Evolutionary conservation across 192 early-diverging fungal genomes (phyloP).

Genomic region (Lobosporangium transversale): DNA sequence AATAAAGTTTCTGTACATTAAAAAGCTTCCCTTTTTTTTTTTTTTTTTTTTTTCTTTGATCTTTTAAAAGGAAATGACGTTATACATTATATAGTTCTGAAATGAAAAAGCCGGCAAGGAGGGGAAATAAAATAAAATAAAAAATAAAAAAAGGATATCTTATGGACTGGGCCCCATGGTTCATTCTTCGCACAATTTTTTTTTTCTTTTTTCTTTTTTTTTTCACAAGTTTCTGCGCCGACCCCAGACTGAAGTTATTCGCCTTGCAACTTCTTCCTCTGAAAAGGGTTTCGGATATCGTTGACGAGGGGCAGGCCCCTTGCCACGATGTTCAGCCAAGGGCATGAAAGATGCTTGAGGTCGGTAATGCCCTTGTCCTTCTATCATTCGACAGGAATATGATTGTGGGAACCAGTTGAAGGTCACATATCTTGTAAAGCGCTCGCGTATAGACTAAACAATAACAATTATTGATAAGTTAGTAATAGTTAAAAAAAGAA

Average conservation of each 20-base stretch:
- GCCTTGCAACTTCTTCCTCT: neutral
- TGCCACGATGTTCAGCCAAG: neutral
- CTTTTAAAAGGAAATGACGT: no score
- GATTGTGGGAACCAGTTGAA: constrained; percentile 11
- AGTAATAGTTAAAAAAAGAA: neutral
- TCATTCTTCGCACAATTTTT: no score
- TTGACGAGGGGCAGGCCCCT: neutral
- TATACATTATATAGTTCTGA: no score
- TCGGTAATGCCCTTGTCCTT: neutral
- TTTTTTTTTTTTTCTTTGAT: no score
- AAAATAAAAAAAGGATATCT: no score
- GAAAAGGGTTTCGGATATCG: neutral
- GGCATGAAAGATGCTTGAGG: constrained; percentile 6
- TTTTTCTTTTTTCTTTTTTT: neutral
- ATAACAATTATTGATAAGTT: neutral
- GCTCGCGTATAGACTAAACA: constrained; percentile 1
- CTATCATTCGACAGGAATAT: neutral
- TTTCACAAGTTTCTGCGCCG: neutral
- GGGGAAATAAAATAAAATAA: no score
- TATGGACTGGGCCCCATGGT: no score
- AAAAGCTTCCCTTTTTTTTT: no score
- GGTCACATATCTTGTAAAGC: neutral
- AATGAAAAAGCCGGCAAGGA: no score
- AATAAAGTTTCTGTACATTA: no score
- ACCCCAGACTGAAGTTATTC: neutral